Evolutionary conservation across 768 basidiomycete species (phyloP), one percentile per base, ranked within the genome.

Genomic region (Sutorius australiensis): DNA sequence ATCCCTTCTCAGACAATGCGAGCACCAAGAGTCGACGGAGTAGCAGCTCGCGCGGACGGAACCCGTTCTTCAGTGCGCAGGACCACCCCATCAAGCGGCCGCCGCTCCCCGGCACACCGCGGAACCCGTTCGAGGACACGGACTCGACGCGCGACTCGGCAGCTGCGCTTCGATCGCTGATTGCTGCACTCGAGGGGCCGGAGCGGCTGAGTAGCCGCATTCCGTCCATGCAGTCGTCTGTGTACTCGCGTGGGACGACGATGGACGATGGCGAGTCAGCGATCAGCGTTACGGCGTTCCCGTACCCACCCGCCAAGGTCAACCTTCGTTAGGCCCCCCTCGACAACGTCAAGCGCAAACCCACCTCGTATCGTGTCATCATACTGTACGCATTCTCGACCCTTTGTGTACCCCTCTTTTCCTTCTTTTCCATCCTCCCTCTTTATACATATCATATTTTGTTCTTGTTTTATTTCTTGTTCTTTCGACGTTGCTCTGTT

Each of bases 171-270:
- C 75, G 75, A 62, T 83, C 82, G n/a, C 73, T 88, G 47, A 78
- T 87, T 53, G 85, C 82, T 19, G 86, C 82, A n/a, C 76, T 89
- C 39, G 77, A 83, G 33, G 69, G 76, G 2, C 64, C 76, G 1
- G 72, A 75, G 41, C 73, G 76, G 78, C 50, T 73, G 75, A 2
- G 8, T 72, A 80, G 57, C 60, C 74, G 84, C 41, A 74, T 83
- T 27, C 75, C 78, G 16, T 86, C 84, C 4, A 72, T 84, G 72
- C 81, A 82, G 56, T 79, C 83, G 2, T 82, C 82, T 6, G 12
- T 60, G 19, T 62, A 67, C 48, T 76, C 74, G 17, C 58, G 61
- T 14, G 17, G 46, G 49, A 61, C 60, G 49, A 61, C 60, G 3
- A 55, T 27, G 45, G 72, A 64, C 24, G 66, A 65, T 3, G 38